Evolutionary conservation across 2,329 filamentous ascomycete species (phyloP).

Genomic region (Microdochium trichocladiopsis): DNA sequence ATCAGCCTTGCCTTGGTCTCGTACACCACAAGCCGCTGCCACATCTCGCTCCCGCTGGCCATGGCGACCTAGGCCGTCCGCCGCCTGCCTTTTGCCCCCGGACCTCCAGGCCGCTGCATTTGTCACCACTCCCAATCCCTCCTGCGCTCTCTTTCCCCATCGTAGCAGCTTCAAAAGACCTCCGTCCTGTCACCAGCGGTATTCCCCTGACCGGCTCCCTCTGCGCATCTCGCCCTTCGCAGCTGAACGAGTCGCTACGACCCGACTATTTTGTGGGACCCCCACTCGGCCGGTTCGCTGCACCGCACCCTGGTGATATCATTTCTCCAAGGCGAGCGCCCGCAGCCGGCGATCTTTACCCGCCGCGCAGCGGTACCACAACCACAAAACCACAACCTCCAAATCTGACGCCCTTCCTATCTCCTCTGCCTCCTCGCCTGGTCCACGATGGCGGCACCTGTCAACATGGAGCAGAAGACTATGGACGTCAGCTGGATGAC

Average conservation of each 20-base stretch:
- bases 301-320: neutral
- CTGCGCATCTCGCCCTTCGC: neutral
- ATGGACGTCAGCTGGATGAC: conserved; percentile 87
- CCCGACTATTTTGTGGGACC: neutral
- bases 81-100: too few relatives aligned
- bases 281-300: neutral
- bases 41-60: neutral
- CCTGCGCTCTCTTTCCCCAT: too few relatives aligned
- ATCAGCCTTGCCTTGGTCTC: neutral
- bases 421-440: neutral
- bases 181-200: too few relatives aligned
- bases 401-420: neutral
- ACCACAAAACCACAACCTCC: neutral
- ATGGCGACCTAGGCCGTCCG: neutral
- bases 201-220: too few relatives aligned
- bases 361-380: neutral
- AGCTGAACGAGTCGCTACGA: neutral
- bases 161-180: too few relatives aligned
- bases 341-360: neutral
- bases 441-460: neutral
- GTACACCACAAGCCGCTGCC: neutral
- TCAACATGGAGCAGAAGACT: conserved; percentile 62
- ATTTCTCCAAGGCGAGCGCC: neutral
- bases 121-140: too few relatives aligned
- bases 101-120: too few relatives aligned